Percentiles rank a stretch among this genome's conserved stretches.
Conservation (phyloP, 2,329 filamentous ascomycete species). For the Ophiostoma quercus region DNA sequence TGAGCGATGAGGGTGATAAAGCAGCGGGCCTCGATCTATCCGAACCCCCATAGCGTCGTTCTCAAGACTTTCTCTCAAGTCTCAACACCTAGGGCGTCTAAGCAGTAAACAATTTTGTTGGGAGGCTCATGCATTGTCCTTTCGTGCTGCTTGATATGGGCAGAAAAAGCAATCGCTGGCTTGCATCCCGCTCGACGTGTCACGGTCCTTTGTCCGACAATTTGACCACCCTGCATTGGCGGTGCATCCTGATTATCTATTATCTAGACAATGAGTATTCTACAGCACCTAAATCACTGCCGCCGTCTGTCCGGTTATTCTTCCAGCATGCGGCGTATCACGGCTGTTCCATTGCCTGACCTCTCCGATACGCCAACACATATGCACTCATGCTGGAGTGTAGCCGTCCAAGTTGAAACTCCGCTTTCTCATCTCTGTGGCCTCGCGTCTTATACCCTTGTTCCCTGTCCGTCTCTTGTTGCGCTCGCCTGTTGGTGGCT, state of each 20-base stretch:
- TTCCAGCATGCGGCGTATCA: background rate
- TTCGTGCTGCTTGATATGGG: background rate
- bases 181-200: slow-evolving; percentile 7
- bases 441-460: background rate
- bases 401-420: background rate
- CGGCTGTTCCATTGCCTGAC: background rate
- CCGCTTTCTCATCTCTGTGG: background rate
- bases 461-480: background rate
- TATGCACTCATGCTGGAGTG: background rate
- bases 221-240: background rate
- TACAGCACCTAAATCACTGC: background rate
- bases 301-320: background rate
- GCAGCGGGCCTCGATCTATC: background rate
- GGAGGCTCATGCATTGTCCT: slow-evolving; percentile 4
- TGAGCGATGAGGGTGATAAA: background rate
- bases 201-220: background rate
- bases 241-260: background rate
- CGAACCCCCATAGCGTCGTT: background rate
- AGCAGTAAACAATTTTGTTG: background rate
- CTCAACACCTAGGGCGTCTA: background rate
- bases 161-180: background rate
- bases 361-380: background rate
- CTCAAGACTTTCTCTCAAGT: background rate
- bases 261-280: background rate
- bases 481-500: background rate